A percentile compares a stretch with the other conserved stretches of the same genome.
Conservation (phyloP, 805 yeast species). For the Monosporozyma solicola region DNA sequence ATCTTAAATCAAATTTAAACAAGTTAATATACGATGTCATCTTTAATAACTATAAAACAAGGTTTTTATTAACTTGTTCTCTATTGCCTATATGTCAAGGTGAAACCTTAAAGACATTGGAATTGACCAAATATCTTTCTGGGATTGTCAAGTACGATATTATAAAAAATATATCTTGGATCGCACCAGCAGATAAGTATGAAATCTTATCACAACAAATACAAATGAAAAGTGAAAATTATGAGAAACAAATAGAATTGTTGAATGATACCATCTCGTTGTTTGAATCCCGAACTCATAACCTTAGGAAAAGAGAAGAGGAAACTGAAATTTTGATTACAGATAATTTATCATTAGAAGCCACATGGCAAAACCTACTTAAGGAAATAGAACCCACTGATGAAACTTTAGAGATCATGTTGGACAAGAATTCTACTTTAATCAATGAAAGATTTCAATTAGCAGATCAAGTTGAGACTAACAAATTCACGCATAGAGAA, state of each 20-base stretch:
- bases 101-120: constrained; percentile 62
- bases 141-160: constrained; percentile 23
- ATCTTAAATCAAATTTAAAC: constrained; percentile 41
- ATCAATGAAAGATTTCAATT: background rate
- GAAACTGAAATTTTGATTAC: background rate
- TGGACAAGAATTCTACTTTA: background rate
- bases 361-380: background rate
- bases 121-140: constrained; percentile 48
- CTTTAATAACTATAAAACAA: constrained; percentile 74
- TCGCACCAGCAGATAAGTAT: constrained; percentile 39
- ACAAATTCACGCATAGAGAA: constrained; percentile 7
- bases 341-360: background rate
- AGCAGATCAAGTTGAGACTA: background rate
- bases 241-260: constrained; percentile 36
- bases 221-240: constrained; percentile 30
- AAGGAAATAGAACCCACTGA: background rate
- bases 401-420: background rate
- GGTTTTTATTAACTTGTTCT: constrained; percentile 65
- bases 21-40: constrained; percentile 69
- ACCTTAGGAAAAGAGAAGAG: background rate
- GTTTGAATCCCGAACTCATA: background rate
- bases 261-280: constrained; percentile 17
- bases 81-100: constrained; percentile 46
- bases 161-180: constrained; percentile 58
- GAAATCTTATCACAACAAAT: constrained; percentile 20